Base-by-base conservation (phyloP, 148 eudicot genomes). In the Spergularia marina region DNA sequence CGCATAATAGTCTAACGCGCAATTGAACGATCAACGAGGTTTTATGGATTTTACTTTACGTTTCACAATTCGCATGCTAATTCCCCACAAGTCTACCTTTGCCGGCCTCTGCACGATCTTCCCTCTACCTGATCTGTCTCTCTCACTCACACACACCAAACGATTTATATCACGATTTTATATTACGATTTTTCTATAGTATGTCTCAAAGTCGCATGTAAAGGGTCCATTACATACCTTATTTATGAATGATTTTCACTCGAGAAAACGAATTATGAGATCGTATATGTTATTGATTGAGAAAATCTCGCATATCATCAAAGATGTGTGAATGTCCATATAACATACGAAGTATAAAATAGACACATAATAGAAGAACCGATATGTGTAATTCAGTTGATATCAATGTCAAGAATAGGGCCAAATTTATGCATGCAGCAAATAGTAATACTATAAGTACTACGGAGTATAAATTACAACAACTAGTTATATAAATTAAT, bases 71-170 rank as follows among this genome's bases (percentile, higher is more conserved):
- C 6, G 66, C 66, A 62, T 62, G 66, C 66, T 62, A 25, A 62
- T 62, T 30, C 41, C 66, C 30, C 16, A 44, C 49, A 12, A 62
- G 40, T 62, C 66, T 62, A 62, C 44, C 34, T 25, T 1, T 62
- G 66, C 66, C 66, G 66, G 66, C 66, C 66, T 25, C 34, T 30
- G 66, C 66, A 62, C 66, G 66, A 62, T 30, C 66, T 30, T 62
- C 13, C 41, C 66, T 62, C 66, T 14, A 30, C 66, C 44, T 12
- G n/a, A n/a, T n/a, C 66, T 30, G 44, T 61, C 65, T 12, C 65
- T 59, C 34, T 59, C 59, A 55, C 18, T 55, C 17, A 0, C 7
- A 0, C 16, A 55, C 17, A 55, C 1, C 9, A 58, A n/a, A 11
- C 6, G 0, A 30, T 30, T 23, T 23, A 23, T 23, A 23, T 23